phyloP scores from a whole-genome alignment of 1,284 basidiomycete genomes.

The Melampsora larici-populina region DNA sequence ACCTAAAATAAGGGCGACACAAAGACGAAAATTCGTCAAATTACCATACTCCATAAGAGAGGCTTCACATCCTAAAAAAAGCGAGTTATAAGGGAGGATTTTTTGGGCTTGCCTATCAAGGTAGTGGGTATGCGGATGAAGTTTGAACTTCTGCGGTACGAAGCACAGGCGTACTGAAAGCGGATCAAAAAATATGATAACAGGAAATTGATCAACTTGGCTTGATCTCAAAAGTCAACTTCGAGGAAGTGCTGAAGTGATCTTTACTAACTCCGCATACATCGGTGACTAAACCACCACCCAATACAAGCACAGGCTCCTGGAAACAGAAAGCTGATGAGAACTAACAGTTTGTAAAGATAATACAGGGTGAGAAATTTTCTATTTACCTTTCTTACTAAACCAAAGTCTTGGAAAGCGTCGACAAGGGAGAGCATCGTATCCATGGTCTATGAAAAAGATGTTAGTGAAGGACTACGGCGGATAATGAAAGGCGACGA shows the following conservation, averaged over 20 bases:
- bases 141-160: constrained; percentile 57
- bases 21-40: neutral
- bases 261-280: neutral
- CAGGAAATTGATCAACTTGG: constrained; percentile 44
- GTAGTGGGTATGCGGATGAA: constrained; percentile 58
- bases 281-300: constrained; percentile 56
- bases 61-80: too few species aligned
- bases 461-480: neutral
- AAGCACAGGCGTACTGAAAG: constrained; percentile 56
- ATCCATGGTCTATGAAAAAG: constrained; percentile 2
- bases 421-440: constrained; percentile 57
- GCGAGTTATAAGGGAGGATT: neutral
- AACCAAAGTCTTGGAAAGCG: constrained; percentile 57
- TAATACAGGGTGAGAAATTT: neutral
- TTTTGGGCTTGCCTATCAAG: constrained; percentile 52
- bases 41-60: too few species aligned
- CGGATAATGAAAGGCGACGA: neutral
- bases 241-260: neutral
- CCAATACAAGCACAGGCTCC: constrained; percentile 57
- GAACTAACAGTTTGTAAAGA: neutral
- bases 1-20: neutral
- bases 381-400: constrained; percentile 53
- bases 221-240: neutral
- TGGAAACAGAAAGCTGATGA: neutral
- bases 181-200: neutral